These are phyloP conservation scores for Aspergillus pseudoviridinutans DNA, from an alignment of 2,329 filamentous ascomycete species.

Conservation along the genomic window DNA sequence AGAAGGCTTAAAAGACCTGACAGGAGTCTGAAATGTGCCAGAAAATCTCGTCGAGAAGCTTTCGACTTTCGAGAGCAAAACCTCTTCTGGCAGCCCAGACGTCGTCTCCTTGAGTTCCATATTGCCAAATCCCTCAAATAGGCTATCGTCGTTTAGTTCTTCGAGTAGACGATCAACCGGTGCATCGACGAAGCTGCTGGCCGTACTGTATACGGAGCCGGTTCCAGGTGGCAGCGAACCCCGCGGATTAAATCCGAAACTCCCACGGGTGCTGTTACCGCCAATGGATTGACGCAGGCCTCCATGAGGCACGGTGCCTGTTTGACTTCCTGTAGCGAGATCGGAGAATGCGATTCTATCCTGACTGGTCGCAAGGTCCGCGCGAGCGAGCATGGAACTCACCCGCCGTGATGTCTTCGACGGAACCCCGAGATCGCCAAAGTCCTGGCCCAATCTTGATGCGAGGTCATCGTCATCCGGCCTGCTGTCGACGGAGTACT, in stretches of 20 bases:
- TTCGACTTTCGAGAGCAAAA: conserved; percentile 68
- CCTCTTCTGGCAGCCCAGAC: conserved; percentile 66
- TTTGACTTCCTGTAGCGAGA: conserved; percentile 49
- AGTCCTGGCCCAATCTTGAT: conserved; percentile 67
- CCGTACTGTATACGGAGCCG: conserved; percentile 44
- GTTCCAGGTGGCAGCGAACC: conserved; percentile 53
- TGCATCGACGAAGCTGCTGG: conserved; percentile 63
- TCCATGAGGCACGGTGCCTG: conserved; percentile 35
- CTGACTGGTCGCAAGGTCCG: conserved; percentile 80
- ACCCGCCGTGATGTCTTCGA: conserved; percentile 69
- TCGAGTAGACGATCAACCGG: conserved; percentile 68
- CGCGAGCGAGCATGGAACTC: conserved; percentile 84
- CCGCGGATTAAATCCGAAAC: conserved; percentile 52
- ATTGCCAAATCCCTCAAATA: conserved; percentile 65
- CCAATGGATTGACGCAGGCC: conserved; percentile 69
- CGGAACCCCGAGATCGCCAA: conserved; percentile 51
- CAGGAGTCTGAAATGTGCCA: conserved; percentile 25
- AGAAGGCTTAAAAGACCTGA: conserved; percentile 17
- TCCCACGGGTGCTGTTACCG: conserved; percentile 60
- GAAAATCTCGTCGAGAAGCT: conserved; percentile 57
- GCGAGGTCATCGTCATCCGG: conserved; percentile 60
- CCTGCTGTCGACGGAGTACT: conserved; percentile 48
- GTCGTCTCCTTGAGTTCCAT: conserved; percentile 72
- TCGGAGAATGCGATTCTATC: conserved; percentile 79
- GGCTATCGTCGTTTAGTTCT: conserved; percentile 58